Conservation (phyloP, 768 basidiomycete species). For the Lepiota subincarnata region DNA sequence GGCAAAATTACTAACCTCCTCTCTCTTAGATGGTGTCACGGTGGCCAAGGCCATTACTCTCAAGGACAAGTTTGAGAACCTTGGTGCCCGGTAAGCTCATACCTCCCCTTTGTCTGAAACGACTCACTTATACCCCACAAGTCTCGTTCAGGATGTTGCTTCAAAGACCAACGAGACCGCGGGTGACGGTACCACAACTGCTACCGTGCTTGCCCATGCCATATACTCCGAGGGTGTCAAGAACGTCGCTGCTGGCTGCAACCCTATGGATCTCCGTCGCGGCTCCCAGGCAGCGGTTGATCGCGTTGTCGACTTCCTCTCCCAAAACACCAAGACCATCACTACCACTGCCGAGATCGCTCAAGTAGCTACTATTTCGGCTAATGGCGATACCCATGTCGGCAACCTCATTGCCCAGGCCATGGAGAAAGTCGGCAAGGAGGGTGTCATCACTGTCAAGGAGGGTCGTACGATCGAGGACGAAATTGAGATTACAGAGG, state of each 20-base stretch:
- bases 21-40: constrained; percentile 83
- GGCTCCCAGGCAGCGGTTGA: constrained; percentile 96
- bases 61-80: constrained; percentile 98
- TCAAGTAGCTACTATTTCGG: constrained; percentile 95
- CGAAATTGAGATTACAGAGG: constrained; percentile 98
- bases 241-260: constrained; percentile 98
- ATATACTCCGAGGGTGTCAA: constrained; percentile 99
- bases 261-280: constrained; percentile 99
- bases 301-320: constrained; percentile 87
- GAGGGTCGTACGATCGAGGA: constrained; percentile 98
- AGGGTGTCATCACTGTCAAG: constrained; percentile 99
- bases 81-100: constrained; percentile 81
- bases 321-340: constrained; percentile 85
- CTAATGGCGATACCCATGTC: constrained; percentile 79
- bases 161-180: constrained; percentile 96
- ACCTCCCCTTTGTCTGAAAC: background rate
- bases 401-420: constrained; percentile 95
- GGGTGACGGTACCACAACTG: constrained; percentile 97
- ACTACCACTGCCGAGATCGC: constrained; percentile 98
- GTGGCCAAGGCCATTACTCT: constrained; percentile 93
- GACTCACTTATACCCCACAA: constrained; percentile 22
- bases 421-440: constrained; percentile 99
- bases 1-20: constrained; percentile 4
- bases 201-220: constrained; percentile 93
- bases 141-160: constrained; percentile 93